These are phyloP conservation scores for Rickenella mellea DNA, from an alignment of 768 basidiomycete genomes.

Conservation along the genomic window DNA sequence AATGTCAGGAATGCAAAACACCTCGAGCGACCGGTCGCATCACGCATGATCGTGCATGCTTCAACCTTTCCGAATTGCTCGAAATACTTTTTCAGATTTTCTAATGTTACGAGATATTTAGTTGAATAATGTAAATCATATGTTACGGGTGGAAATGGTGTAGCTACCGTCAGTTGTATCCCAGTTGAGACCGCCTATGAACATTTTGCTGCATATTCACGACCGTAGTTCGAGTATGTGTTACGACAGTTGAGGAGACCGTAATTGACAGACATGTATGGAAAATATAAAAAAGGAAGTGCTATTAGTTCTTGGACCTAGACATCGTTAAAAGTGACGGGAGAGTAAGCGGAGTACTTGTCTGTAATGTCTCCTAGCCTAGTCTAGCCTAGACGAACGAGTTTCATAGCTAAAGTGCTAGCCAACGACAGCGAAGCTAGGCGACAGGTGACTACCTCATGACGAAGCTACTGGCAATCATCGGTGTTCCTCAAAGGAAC, in stretches of 20 bases:
- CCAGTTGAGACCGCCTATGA: conserved; percentile 99
- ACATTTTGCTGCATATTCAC: conserved; percentile 85
- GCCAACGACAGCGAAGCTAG: conserved; percentile 43
- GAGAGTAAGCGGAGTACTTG: conserved; percentile 53
- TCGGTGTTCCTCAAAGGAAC: not conserved
- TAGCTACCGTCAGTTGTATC: conserved; percentile 95
- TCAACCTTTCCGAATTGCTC: conserved; percentile 94
- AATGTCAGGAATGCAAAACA: conserved; percentile 99
- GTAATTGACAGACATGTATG: too few relatives aligned
- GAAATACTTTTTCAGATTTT: conserved; percentile 80
- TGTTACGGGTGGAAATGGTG: conserved; percentile 26
- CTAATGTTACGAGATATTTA: conserved; percentile 36
- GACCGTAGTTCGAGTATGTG: conserved; percentile 3
- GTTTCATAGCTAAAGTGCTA: conserved; percentile 60
- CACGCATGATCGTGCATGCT: conserved; percentile 98
- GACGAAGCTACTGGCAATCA: conserved; percentile 8
- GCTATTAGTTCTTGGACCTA: conserved; percentile 80
- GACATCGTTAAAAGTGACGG: conserved; percentile 45
- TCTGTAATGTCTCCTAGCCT: conserved; percentile 45
- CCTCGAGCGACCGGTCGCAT: conserved; percentile 85
- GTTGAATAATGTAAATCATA: conserved; percentile 30
- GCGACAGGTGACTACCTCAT: conserved; percentile 43
- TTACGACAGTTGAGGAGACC: conserved; percentile 5
- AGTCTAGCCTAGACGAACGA: conserved; percentile 74
- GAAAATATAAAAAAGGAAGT: conserved; percentile 43